Base-by-base conservation (phyloP, 1,284 basidiomycete genomes). In the Butyriboletus pseudospeciosus region DNA sequence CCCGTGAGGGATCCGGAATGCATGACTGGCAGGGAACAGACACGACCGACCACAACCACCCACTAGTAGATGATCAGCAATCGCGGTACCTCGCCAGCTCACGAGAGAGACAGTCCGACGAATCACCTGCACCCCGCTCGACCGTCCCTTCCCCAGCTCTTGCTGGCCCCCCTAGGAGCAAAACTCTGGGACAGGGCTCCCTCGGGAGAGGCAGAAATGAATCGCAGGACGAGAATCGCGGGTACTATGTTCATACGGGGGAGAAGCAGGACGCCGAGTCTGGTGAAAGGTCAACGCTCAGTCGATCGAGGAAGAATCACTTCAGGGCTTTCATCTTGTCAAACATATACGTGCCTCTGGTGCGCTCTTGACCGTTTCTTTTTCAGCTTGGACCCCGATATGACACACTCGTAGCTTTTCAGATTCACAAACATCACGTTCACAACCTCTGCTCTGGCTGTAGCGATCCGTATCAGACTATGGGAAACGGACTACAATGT, bases 391-490 rank as follows among this genome's bases (percentile, higher is more conserved):
- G 50, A 67, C 70, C 25, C 65, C 61, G 76, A 35, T 7, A 40
- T 43, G 26, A 60, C 51, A 71, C 42, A 62, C 36, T 63, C 65
- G 61, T 52, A 96, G 82, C 77, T 95, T 37, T 92, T 94, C 68
- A 87, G 93, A 54, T 78, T 91, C 58, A 80, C 89, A 70, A 95
- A 95, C 66, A 84, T 96, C 54, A 77, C 83, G 4, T 88, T 95
- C 63, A 94, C 90, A 4, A 82, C 87, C 17, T 79, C 84, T 41
- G 88, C 91, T 2, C 80, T 96, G 37, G 93, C 81, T 0, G 76
- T 95, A 41, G 91, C 92, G 3, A 84, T 92, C 58, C 81, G 80
- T 49, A 88, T 94, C 65, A 83, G 89, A 44, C 61, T 71, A 16
- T 67, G 79, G 35, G 90, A 95, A 68, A 64, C 67, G 37, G 65